A percentile compares a stretch with the other conserved stretches of the same genome.
These are phyloP conservation scores for grape (Vitis vinifera) DNA, from an alignment of 164 flowering plant genomes.

Conservation along the genomic window DNA sequence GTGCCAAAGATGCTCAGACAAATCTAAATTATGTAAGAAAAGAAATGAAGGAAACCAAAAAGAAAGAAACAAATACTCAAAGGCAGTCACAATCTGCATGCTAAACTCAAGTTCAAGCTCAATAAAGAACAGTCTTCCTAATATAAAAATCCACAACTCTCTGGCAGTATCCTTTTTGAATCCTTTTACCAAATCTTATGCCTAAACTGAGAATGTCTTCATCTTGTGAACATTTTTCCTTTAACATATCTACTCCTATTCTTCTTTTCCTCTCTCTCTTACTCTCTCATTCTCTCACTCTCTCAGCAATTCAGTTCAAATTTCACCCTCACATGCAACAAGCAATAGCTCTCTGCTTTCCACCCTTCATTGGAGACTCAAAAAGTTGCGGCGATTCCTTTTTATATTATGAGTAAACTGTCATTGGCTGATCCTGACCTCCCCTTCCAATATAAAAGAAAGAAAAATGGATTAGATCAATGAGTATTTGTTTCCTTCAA, in stretches of 20 bases:
- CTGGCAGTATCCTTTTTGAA: not conserved
- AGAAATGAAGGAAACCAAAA: not conserved
- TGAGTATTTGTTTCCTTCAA: not conserved
- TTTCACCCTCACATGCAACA: not conserved
- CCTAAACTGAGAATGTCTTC: not conserved
- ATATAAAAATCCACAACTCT: no score
- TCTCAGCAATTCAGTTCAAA: not conserved
- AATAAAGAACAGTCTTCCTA: not conserved
- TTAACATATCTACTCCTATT: not conserved
- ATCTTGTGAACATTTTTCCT: not conserved
- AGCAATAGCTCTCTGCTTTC: slow-evolving; percentile 1
- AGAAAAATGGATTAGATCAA: not conserved
- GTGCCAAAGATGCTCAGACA: not conserved
- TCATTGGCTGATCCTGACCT: slow-evolving; percentile 11
- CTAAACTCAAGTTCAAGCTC: not conserved
- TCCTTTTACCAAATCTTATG: not conserved
- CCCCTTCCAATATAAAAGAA: not conserved
- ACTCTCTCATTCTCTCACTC: not conserved
- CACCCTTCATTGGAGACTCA: slow-evolving; percentile 2
- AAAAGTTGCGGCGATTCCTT: not conserved
- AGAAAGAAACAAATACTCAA: not conserved
- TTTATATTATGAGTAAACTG: not conserved
- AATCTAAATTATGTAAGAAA: not conserved
- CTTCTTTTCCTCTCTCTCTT: not conserved
- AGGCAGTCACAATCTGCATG: slow-evolving; percentile 1